Evolutionary conservation across 331 rosid genomes (phyloP).

Genomic region (Arachis monticola): DNA sequence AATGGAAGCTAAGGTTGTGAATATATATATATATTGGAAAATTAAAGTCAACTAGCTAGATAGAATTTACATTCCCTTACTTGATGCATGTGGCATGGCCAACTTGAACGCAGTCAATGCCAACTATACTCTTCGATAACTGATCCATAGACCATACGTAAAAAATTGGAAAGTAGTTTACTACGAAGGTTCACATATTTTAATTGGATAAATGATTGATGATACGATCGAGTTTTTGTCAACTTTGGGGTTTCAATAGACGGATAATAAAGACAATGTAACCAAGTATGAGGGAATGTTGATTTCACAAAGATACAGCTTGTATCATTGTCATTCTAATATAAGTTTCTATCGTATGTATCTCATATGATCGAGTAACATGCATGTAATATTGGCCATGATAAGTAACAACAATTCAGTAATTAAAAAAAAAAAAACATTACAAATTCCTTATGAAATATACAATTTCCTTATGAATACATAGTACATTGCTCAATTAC

Average conservation of each 20-base stretch:
- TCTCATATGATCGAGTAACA: neutral
- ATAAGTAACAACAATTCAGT: no score
- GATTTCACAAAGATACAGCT: neutral
- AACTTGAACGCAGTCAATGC: neutral
- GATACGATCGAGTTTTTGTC: neutral
- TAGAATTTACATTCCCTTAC: no score
- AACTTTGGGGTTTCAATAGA: constrained; percentile 11
- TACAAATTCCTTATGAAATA: no score
- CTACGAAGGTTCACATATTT: neutral
- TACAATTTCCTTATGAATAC: no score
- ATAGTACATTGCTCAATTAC: neutral
- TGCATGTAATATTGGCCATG: no score
- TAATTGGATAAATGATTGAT: neutral
- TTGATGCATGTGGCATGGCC: constrained; percentile 1
- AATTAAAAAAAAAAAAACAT: no score
- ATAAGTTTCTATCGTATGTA: neutral
- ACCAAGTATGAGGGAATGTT: neutral
- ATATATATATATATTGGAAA: no score
- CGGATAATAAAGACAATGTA: neutral
- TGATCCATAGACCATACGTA: neutral
- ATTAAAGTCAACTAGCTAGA: no score
- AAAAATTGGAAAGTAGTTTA: neutral
- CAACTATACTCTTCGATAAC: neutral
- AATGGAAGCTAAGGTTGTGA: no score
- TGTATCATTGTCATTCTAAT: neutral